Evolutionary conservation across 371 early-diverging fungal species (phyloP).

Genomic region (Dinochytrium kinnereticum): DNA sequence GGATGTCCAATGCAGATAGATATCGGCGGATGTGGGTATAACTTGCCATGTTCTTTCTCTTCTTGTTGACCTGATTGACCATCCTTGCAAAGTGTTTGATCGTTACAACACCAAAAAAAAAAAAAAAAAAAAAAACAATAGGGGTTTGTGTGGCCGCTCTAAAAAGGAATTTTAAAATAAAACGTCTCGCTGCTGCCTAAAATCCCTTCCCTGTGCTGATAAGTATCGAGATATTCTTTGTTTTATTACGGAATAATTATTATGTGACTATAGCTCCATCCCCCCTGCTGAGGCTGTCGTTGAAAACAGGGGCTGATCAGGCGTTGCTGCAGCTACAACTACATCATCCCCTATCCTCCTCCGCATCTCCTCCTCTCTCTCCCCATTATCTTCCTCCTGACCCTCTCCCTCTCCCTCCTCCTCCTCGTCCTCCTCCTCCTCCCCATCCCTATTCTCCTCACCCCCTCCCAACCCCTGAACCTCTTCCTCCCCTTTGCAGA

Average conservation of each 20-base stretch:
- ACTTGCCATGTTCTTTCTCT: slow-evolving; percentile 3
- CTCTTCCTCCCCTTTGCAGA: too few species aligned
- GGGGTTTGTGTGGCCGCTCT: too few species aligned
- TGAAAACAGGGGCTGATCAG: background rate
- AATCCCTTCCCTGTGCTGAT: too few species aligned
- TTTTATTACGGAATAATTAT: too few species aligned
- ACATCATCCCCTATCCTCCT: background rate
- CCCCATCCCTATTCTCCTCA: background rate
- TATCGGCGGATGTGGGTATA: too few species aligned
- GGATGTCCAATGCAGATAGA: too few species aligned
- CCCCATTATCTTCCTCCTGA: background rate
- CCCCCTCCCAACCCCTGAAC: background rate
- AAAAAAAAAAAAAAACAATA: background rate
- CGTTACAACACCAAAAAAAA: background rate
- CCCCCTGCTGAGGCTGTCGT: too few species aligned
- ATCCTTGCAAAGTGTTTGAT: background rate
- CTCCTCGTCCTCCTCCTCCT: background rate
- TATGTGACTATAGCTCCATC: too few species aligned
- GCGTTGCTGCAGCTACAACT: background rate
- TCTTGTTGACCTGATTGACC: background rate
- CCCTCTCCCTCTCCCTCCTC: background rate
- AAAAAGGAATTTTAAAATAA: too few species aligned
- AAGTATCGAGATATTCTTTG: too few species aligned
- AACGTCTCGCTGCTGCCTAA: too few species aligned
- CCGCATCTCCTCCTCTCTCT: background rate